Evolutionary conservation across 805 yeast genomes (phyloP).

Genomic region (Ogataea paraovalis): DNA sequence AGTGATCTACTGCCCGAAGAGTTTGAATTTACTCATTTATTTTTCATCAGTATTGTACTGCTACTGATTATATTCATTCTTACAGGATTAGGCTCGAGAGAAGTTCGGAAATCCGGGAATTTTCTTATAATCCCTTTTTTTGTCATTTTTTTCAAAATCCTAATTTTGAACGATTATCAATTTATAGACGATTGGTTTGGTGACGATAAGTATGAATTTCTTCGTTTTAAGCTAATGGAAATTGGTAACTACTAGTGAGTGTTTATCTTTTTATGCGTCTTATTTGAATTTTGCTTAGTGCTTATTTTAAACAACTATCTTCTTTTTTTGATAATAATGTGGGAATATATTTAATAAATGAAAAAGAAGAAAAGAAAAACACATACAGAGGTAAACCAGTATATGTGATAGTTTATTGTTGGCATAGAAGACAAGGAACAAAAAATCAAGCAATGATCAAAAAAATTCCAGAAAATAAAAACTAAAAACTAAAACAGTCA

Average conservation of each 20-base stretch:
- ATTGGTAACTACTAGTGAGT: background rate
- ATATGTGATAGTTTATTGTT: background rate
- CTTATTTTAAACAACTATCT: too few species aligned
- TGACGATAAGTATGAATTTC: slow-evolving; percentile 11
- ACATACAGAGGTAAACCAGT: background rate
- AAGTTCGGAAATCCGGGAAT: slow-evolving; percentile 9
- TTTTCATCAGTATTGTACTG: slow-evolving; percentile 8
- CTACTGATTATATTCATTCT: slow-evolving; percentile 6
- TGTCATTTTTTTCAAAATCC: slow-evolving; percentile 8
- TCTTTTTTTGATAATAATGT: too few species aligned
- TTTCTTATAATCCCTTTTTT: slow-evolving; percentile 8
- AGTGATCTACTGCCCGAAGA: slow-evolving; percentile 1
- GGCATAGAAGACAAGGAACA: background rate
- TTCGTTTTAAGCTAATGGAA: slow-evolving; percentile 6
- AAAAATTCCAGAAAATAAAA: background rate
- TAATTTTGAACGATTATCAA: slow-evolving; percentile 6
- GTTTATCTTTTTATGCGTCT: background rate
- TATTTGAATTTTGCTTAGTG: background rate
- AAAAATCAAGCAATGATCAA: background rate
- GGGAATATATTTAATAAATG: too few species aligned
- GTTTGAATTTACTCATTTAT: slow-evolving; percentile 8
- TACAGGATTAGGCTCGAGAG: slow-evolving; percentile 12
- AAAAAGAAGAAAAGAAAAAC: too few species aligned
- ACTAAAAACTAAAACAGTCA: background rate
- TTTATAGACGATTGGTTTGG: slow-evolving; percentile 19